Evolutionary conservation across 129 eudicot genomes (phyloP).

Genomic region (Glebionis coronaria): DNA sequence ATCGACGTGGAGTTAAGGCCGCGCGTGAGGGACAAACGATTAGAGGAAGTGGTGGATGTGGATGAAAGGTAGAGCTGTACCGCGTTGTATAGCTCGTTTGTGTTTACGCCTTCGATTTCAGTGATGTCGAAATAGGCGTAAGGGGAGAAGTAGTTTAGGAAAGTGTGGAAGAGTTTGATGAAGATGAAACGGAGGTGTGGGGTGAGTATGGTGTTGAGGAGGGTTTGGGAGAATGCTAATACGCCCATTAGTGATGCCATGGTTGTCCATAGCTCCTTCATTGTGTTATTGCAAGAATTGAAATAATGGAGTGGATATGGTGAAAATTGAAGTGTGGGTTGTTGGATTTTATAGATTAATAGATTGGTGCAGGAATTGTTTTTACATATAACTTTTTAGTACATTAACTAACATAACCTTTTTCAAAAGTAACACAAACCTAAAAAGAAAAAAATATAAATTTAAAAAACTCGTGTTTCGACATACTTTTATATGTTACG

Average conservation of each 20-base stretch:
- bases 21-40: slow-evolving; percentile 73
- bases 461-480: no score
- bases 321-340: slow-evolving; percentile 10
- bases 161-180: slow-evolving; percentile 49
- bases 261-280: slow-evolving; percentile 92
- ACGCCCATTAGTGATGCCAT: slow-evolving; percentile 88
- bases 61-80: slow-evolving; percentile 81
- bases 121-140: slow-evolving; percentile 86
- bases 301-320: background rate
- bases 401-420: no score
- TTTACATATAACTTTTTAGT: background rate
- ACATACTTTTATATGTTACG: no score
- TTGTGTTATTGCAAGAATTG: slow-evolving; percentile 13
- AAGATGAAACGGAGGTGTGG: slow-evolving; percentile 67
- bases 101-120: slow-evolving; percentile 94
- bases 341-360: slow-evolving; percentile 29
- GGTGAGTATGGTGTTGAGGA: slow-evolving; percentile 64
- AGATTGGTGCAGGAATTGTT: background rate
- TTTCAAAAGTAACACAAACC: no score
- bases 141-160: slow-evolving; percentile 55
- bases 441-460: no score
- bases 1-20: slow-evolving; percentile 76
- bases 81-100: slow-evolving; percentile 90
- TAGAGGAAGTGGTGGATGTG: slow-evolving; percentile 51
- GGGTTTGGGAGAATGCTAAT: slow-evolving; percentile 74